Conservation (phyloP, 352 stramenopile genomes). For the Phytopythium helicoides region DNA sequence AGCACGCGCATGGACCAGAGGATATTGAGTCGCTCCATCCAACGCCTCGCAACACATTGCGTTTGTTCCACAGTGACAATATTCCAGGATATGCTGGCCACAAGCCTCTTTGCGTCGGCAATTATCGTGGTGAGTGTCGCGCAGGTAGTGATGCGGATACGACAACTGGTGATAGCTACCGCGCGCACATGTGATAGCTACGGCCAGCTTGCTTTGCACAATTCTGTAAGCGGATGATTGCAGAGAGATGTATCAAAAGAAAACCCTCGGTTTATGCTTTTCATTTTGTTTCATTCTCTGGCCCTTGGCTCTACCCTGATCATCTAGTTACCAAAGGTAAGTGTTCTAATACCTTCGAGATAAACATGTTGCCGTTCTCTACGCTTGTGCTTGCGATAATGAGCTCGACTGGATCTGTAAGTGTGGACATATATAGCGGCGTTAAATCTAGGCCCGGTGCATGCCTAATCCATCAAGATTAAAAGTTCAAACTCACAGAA, state of each 20-base stretch:
- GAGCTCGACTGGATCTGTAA: constrained; percentile 63
- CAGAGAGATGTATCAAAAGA: too few relatives aligned
- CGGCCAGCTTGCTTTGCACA: neutral
- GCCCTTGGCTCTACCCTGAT: constrained; percentile 2
- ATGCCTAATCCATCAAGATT: too few relatives aligned
- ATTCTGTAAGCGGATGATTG: too few relatives aligned
- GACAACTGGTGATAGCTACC: constrained; percentile 63
- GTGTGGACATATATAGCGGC: too few relatives aligned
- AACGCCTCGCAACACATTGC: constrained; percentile 38
- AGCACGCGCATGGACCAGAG: constrained; percentile 48
- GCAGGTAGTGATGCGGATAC: constrained; percentile 55
- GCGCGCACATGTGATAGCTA: constrained; percentile 41
- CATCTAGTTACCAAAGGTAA: constrained; percentile 28
- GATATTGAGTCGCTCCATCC: constrained; percentile 20
- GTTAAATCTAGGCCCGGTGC: too few relatives aligned
- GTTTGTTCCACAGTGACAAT: constrained; percentile 82
- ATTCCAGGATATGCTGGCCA: constrained; percentile 82
- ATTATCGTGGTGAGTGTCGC: constrained; percentile 71
- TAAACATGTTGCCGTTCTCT: constrained; percentile 47
- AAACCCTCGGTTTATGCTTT: too few relatives aligned
- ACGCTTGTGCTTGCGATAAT: constrained; percentile 59
- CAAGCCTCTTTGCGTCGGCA: constrained; percentile 72
- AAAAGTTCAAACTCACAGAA: constrained; percentile 52
- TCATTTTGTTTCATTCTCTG: neutral
- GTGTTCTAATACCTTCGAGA: constrained; percentile 49